Conservation (phyloP, 2,329 filamentous ascomycete species). For the Fusarium burgessii region DNA sequence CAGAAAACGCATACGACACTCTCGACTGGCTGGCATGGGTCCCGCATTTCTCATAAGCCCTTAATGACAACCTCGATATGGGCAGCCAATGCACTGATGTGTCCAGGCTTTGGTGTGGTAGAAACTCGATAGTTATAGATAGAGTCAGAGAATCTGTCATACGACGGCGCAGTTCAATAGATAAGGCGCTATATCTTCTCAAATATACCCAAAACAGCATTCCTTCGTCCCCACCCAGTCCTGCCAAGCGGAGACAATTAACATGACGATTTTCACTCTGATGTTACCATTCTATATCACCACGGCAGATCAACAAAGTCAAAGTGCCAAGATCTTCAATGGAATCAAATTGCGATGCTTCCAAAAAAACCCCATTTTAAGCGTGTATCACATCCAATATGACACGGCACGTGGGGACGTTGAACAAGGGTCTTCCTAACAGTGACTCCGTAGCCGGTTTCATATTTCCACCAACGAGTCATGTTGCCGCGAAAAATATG, state of each 20-base stretch:
- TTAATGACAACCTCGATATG: too few relatives aligned
- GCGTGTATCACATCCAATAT: not conserved
- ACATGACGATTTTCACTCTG: not conserved
- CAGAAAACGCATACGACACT: not conserved
- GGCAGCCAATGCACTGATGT: too few relatives aligned
- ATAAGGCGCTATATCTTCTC: not conserved
- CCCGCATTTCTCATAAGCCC: constrained; percentile 2
- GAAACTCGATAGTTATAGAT: too few relatives aligned
- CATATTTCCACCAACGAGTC: not conserved
- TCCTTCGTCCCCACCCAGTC: accelerated
- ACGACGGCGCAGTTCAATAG: too few relatives aligned
- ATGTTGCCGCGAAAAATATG: not conserved
- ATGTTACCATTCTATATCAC: not conserved
- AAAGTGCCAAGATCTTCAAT: not conserved
- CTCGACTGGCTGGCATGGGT: not conserved
- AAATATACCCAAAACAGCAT: not conserved
- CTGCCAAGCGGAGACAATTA: not conserved
- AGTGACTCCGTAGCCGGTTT: constrained; percentile 19
- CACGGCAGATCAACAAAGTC: not conserved
- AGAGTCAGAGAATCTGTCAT: not conserved
- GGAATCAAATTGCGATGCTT: not conserved
- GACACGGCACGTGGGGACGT: constrained; percentile 2
- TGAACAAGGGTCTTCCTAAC: constrained; percentile 2
- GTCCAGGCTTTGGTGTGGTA: too few relatives aligned
- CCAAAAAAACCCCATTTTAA: not conserved